phyloP scores from a whole-genome alignment of 257 asterid species.

The Solanum infundibuliforme region DNA sequence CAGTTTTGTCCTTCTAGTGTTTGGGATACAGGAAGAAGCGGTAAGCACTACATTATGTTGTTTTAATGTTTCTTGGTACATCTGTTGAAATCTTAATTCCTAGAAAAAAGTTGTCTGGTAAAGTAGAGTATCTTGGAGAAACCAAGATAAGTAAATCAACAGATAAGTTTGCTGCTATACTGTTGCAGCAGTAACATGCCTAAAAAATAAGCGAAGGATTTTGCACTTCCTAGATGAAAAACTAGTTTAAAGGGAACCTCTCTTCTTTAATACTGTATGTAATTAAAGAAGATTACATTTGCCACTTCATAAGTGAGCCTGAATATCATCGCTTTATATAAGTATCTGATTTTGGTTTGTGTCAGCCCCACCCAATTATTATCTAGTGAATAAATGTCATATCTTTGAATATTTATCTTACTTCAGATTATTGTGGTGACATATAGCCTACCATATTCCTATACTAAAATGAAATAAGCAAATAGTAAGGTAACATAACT shows the following conservation, averaged over 20 bases:
- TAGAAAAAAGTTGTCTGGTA: neutral
- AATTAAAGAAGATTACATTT: neutral
- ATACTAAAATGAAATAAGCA: neutral
- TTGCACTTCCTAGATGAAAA: neutral
- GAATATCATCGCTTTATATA: neutral
- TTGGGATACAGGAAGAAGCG: constrained; percentile 49
- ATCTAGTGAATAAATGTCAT: neutral
- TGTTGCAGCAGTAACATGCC: neutral
- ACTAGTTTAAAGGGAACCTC: neutral
- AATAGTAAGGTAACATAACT: neutral
- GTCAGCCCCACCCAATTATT: neutral
- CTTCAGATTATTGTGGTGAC: neutral
- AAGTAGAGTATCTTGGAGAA: no score
- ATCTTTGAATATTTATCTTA: no score
- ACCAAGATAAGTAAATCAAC: neutral
- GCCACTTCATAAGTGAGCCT: neutral
- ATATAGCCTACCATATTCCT: neutral
- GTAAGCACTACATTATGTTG: constrained; percentile 28
- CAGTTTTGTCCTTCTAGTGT: neutral
- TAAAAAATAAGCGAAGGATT: neutral
- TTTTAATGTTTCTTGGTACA: neutral
- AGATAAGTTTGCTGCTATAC: neutral
- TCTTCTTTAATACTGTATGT: neutral
- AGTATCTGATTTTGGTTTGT: neutral
- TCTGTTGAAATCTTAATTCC: neutral